Base-by-base conservation (phyloP, 2,329 filamentous ascomycete species). In the Acrocalymma vagum region DNA sequence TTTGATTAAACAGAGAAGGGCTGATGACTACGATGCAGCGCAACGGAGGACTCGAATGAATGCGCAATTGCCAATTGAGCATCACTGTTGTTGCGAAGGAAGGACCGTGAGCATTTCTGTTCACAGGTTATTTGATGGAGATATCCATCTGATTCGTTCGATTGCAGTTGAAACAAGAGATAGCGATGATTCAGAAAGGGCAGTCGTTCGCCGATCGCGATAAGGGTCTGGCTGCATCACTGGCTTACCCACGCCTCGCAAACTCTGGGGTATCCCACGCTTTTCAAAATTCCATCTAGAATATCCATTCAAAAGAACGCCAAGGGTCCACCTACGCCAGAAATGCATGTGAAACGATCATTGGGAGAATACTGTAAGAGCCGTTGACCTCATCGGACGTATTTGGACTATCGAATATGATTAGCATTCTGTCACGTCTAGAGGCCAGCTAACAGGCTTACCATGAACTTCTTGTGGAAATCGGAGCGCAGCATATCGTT, bases 381-480 rank as follows among this genome's bases (percentile, higher is more conserved):
- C 36, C 7, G 14, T 45, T 46, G 47, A 44, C 42, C 45, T 64
- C 60, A 71, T 53, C 67, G 68, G 25, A 71, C 58, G 40, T 71
- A 71, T 43, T 65, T 67, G 31, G 56, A 60, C 66, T 70, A 40
- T 39, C 11, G 24, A 22, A 22, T 10, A 21, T 48, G 33, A 54
- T 54, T 58, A 58, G 17, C 20, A 4, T 10, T 20, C 5, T 38
- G n/a, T 23, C 4, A 6, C 27, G 17, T 8, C 25, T 3, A 13
- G 9, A 10, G 13, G 4, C 5, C 17, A 16, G 14, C 9, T 14
- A n/a, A n/a, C n/a, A 34, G 7, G 29, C 73, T 69, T 70, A 81
- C 80, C 94, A 99, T 99, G 71, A 99, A 99, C 51, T 91, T 86
- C 74, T 92, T 94, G 77, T 99, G 94, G 71, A 99, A 99, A 72